A percentile compares a stretch with the other conserved stretches of the same genome.
phyloP scores from a whole-genome alignment of 164 flowering plant species.

The Magnolia changhungtana region DNA sequence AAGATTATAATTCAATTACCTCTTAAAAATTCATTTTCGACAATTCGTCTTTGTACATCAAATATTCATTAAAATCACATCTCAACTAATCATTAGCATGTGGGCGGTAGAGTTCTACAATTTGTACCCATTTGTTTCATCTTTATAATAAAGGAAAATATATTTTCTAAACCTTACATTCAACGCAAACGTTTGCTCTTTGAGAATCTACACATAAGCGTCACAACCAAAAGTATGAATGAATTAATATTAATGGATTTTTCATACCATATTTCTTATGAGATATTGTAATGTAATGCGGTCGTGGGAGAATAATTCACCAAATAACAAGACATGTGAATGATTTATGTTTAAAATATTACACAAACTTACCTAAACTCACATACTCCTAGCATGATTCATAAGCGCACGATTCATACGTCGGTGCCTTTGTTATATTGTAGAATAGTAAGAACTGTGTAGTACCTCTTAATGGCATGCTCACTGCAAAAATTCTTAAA shows the following conservation, averaged over 20 bases:
- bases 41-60: background rate
- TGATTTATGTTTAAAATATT: too few species aligned
- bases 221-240: background rate
- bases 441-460: too few species aligned
- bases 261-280: background rate
- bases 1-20: too few species aligned
- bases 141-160: background rate
- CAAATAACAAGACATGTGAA: background rate
- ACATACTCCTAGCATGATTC: too few species aligned
- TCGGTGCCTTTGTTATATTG: too few species aligned
- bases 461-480: background rate
- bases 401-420: too few species aligned
- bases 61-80: background rate
- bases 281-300: background rate
- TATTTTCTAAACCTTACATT: background rate
- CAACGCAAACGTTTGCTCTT: background rate
- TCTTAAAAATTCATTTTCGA: too few species aligned
- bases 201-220: background rate
- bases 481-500: background rate
- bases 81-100: background rate
- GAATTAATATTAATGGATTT: background rate
- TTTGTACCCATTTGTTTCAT: background rate
- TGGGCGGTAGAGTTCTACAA: background rate
- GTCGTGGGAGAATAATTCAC: background rate
- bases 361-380: too few species aligned